Evolutionary conservation across 2,329 filamentous ascomycete genomes (phyloP).

Genomic region (Bretziella fagacearum): DNA sequence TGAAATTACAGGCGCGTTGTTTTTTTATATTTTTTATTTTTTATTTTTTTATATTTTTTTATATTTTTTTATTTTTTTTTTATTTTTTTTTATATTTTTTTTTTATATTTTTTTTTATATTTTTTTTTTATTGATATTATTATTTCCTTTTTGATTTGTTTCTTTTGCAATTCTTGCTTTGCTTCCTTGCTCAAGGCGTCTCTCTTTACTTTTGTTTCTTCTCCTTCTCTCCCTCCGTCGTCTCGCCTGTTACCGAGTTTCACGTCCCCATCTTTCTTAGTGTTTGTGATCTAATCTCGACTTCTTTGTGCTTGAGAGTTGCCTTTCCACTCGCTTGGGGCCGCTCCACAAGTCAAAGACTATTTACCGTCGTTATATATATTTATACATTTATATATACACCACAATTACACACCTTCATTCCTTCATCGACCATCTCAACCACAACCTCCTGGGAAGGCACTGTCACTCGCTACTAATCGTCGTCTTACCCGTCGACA

Average conservation of each 20-base stretch:
- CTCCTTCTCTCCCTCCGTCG: neutral
- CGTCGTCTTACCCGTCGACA: neutral
- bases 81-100: too few relatives aligned
- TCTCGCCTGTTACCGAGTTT: neutral
- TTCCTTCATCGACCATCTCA: neutral
- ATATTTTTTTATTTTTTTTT: too few relatives aligned
- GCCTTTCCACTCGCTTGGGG: conserved; percentile 2
- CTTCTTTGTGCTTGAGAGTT: neutral
- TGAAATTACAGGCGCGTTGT: too few relatives aligned
- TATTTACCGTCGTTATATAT: neutral
- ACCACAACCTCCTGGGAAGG: neutral
- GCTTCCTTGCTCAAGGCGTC: neutral
- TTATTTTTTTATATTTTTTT: too few relatives aligned
- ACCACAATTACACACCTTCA: neutral
- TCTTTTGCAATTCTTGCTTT: too few relatives aligned
- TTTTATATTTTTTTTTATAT: too few relatives aligned
- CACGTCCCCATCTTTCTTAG: neutral
- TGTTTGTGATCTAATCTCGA: neutral
- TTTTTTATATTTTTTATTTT: too few relatives aligned
- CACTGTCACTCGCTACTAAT: neutral
- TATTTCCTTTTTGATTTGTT: neutral
- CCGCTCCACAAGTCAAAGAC: neutral
- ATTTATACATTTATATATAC: neutral
- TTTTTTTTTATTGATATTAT: too few relatives aligned
- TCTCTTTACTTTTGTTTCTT: neutral